Base-by-base conservation (phyloP, 2,329 filamentous ascomycete species). In the Biscogniauxia mediterranea region DNA sequence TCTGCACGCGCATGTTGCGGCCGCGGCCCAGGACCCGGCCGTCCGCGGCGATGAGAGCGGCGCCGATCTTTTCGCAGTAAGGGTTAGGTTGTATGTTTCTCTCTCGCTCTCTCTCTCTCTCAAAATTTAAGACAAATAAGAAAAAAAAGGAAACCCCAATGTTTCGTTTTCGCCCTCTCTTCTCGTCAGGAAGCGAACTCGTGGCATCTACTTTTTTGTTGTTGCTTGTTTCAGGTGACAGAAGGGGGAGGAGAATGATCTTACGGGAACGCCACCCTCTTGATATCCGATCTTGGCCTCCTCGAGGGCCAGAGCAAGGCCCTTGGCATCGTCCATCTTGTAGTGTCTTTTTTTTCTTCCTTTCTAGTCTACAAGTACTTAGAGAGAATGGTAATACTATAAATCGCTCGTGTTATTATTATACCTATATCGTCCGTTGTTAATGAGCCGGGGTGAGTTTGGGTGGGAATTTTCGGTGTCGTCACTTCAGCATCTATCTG, bases 1-100 rank as follows among this genome's bases (percentile, higher is more conserved):
- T 88, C 75, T 93, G 90, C 19, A 92, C 84, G 59, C 90, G 82
- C 86, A 89, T 86, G 70, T 93, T 93, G 73, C 90, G 90, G 11
- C 90, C 90, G 61, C 83, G 80, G 19, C 90, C 90, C 4, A 93
- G 79, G 50, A 93, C 84, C 64, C 81, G 86, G 63, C 90, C 90
- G 67, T 91, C 84, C 60, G 83, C 83, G 49, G 85, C 83, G n/a
- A 93, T 83, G 25, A 93, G 79, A 19, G 79, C 81, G 17, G 82
- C 81, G 50, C 82, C 82, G 59, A 84, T 83, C 80, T 82, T 82
- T 23, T 23, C 23, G 23, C 5, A 23, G 23, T 23, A 23, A 23
- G 23, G 23, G 23, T 23, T 23, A 23, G 23, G 23, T 23, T 23
- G 2, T 23, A 3, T 23, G 2, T 23, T 23, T 23, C 23, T 23